Evolutionary conservation across 2,329 filamentous ascomycete species (phyloP).

Genomic region (Pleomassaria siparia): DNA sequence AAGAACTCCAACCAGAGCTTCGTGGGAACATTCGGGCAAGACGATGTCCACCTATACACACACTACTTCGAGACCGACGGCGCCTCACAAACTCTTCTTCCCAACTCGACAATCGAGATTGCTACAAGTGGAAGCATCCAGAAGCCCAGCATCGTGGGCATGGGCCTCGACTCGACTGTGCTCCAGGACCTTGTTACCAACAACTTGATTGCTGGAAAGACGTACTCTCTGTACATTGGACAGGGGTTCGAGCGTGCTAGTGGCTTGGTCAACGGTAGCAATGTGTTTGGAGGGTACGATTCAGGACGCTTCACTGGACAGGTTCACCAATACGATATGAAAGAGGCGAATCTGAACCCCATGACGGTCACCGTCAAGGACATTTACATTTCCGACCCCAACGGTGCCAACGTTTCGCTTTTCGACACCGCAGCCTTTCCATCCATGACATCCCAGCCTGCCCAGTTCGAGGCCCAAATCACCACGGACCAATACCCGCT

Average conservation of each 20-base stretch:
- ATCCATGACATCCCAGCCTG: conserved; percentile 31
- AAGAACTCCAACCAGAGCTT: conserved; percentile 21
- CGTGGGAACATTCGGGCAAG: conserved; percentile 35
- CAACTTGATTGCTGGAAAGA: conserved; percentile 42
- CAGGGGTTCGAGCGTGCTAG: conserved; percentile 45
- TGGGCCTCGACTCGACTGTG: conserved; percentile 45
- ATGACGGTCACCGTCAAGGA: conserved; percentile 45
- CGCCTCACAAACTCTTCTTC: conserved; percentile 38
- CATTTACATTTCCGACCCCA: conserved; percentile 39
- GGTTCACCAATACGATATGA: conserved; percentile 38
- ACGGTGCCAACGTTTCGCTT: conserved; percentile 35
- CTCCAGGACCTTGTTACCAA: conserved; percentile 39
- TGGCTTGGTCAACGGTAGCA: conserved; percentile 46
- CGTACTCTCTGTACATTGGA: conserved; percentile 48
- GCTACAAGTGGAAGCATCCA: conserved; percentile 32
- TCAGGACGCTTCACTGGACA: conserved; percentile 44
- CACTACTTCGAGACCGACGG: conserved; percentile 45
- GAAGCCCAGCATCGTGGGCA: conserved; percentile 41
- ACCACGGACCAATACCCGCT: conserved; percentile 48
- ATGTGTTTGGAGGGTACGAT: conserved; percentile 49
- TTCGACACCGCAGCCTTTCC: conserved; percentile 36
- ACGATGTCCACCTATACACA: conserved; percentile 42
- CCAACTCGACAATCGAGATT: conserved; percentile 39
- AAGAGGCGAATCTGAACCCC: conserved; percentile 31
- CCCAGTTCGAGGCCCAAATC: conserved; percentile 44